Percentiles rank a stretch among this genome's conserved stretches.
phyloP scores from a whole-genome alignment of 192 early-diverging fungal genomes.

The Gigaspora rosea region DNA sequence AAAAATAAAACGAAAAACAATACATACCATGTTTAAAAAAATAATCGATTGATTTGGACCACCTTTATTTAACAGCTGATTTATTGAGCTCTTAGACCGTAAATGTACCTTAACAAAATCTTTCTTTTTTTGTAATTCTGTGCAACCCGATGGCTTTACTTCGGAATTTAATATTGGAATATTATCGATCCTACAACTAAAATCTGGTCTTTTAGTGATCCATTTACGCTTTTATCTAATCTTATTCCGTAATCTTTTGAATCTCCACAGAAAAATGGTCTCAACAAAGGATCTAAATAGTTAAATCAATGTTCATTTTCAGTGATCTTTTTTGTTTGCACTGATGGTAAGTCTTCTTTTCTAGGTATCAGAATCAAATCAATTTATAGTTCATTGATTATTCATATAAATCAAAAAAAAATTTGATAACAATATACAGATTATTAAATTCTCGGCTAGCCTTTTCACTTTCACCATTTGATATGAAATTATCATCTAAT shows the following conservation, averaged over 20 bases:
- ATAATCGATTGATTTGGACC: too few species aligned
- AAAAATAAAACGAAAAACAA: too few species aligned
- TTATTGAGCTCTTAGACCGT: too few species aligned
- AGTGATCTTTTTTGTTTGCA: background rate
- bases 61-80: too few species aligned
- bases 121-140: too few species aligned
- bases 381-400: background rate
- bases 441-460: conserved; percentile 27
- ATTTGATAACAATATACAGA: conserved; percentile 21
- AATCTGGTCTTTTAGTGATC: conserved; percentile 30
- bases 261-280: conserved; percentile 28
- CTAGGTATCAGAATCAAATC: conserved; percentile 7
- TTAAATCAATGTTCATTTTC: conserved; percentile 26
- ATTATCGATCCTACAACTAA: conserved; percentile 29
- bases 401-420: background rate
- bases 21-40: too few species aligned
- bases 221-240: conserved; percentile 27
- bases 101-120: too few species aligned
- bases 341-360: conserved; percentile 2
- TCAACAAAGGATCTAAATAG: conserved; percentile 23
- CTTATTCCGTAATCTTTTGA: conserved; percentile 22
- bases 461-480: conserved; percentile 12
- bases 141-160: conserved; percentile 10
- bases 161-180: conserved; percentile 32
- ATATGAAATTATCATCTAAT: background rate